Percentiles rank a stretch among this genome's conserved stretches.
These are phyloP conservation scores for Nakaseomyces nivariensis DNA, from an alignment of 1,139 yeast genomes.

Conservation along the genomic window DNA sequence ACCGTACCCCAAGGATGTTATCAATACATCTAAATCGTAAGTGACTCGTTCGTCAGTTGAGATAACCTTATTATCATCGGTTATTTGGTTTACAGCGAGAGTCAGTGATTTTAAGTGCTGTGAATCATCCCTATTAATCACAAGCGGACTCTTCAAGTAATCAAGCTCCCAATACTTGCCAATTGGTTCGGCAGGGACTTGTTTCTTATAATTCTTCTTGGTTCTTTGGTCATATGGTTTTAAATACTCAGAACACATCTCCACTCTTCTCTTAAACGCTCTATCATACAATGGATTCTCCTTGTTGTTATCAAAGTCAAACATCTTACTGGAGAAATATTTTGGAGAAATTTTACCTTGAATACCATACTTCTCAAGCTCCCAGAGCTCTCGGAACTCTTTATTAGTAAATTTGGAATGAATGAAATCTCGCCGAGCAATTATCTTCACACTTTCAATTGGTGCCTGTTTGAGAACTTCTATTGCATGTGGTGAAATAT, in stretches of 20 bases:
- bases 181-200: constrained; percentile 16
- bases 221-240: constrained; percentile 25
- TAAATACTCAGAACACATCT: constrained; percentile 49
- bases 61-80: constrained; percentile 33
- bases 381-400: constrained; percentile 77
- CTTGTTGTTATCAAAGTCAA: constrained; percentile 29
- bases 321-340: constrained; percentile 35
- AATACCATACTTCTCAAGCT: constrained; percentile 45
- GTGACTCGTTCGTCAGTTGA: constrained; percentile 32
- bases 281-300: constrained; percentile 38
- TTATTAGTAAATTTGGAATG: constrained; percentile 88
- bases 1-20: constrained; percentile 77
- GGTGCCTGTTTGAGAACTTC: constrained; percentile 40
- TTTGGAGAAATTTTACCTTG: constrained; percentile 46
- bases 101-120: constrained; percentile 32
- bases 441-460: constrained; percentile 56
- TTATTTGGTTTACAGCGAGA: constrained; percentile 23
- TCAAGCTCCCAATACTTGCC: constrained; percentile 56
- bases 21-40: constrained; percentile 54
- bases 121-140: constrained; percentile 34
- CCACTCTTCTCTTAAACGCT: constrained; percentile 57
- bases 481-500: constrained; percentile 58
- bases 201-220: constrained; percentile 23
- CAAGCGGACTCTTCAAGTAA: constrained; percentile 58
- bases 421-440: constrained; percentile 76